Evolutionary conservation across 495 filamentous ascomycete genomes (phyloP).

Genomic region (Extremus antarcticus): DNA sequence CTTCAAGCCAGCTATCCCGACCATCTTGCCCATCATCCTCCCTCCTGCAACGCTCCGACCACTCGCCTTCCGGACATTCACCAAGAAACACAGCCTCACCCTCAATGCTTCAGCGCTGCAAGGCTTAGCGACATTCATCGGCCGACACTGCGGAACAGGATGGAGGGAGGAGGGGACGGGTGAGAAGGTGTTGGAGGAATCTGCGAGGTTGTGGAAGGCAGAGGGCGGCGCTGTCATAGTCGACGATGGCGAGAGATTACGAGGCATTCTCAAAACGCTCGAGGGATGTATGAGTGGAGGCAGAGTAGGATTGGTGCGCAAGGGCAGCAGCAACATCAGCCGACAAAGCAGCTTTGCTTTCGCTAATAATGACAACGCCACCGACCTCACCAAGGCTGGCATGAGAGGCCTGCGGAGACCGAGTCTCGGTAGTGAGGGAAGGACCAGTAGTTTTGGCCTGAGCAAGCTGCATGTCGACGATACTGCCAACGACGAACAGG

Average conservation of each 20-base stretch:
- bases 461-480: conserved; percentile 46
- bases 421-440: conserved; percentile 26
- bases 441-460: conserved; percentile 52
- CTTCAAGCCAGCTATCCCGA: conserved; percentile 62
- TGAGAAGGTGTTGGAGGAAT: conserved; percentile 83
- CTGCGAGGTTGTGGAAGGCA: conserved; percentile 81
- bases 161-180: conserved; percentile 93
- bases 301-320: conserved; percentile 37
- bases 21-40: conserved; percentile 77
- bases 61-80: conserved; percentile 89
- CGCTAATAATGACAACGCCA: conserved; percentile 16
- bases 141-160: conserved; percentile 84
- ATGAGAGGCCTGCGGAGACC: neutral
- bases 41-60: conserved; percentile 79
- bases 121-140: conserved; percentile 76
- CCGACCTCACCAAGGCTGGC: conserved; percentile 3
- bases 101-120: conserved; percentile 80
- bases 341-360: conserved; percentile 49
- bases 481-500: conserved; percentile 34
- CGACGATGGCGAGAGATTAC: conserved; percentile 69
- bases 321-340: conserved; percentile 33
- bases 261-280: conserved; percentile 65
- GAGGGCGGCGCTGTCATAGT: conserved; percentile 75
- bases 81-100: conserved; percentile 92
- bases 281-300: conserved; percentile 80